These are phyloP conservation scores for Aspergillus sp. DNA, from an alignment of 2,329 filamentous ascomycete species.

Conservation along the genomic window DNA sequence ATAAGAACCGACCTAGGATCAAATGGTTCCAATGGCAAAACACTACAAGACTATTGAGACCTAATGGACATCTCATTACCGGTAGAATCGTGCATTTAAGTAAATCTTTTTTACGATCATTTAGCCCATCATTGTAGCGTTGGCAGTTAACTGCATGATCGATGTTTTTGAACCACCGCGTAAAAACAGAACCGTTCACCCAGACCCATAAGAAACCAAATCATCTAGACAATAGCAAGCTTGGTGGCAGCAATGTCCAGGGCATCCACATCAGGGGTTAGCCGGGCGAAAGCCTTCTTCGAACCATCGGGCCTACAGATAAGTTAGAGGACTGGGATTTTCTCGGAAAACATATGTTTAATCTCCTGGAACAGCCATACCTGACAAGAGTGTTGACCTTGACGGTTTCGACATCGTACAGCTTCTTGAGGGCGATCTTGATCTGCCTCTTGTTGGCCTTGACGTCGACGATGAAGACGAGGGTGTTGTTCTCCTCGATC, in stretches of 20 bases:
- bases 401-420: constrained; percentile 96
- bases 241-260: constrained; percentile 99
- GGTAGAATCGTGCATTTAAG: constrained; percentile 24
- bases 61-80: neutral
- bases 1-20: too few species aligned
- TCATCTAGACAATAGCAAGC: constrained; percentile 87
- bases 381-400: constrained; percentile 99
- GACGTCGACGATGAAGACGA: constrained; percentile 94
- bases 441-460: constrained; percentile 99
- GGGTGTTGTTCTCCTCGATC: constrained; percentile 99
- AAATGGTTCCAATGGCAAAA: neutral
- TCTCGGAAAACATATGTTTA: neutral
- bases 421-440: constrained; percentile 96
- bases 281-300: constrained; percentile 98
- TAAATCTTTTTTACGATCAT: constrained; percentile 36
- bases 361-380: constrained; percentile 50
- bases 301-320: constrained; percentile 76
- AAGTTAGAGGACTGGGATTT: constrained; percentile 4
- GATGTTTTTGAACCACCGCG: constrained; percentile 41
- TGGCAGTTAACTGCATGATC: constrained; percentile 32
- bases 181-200: constrained; percentile 43
- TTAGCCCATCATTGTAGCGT: constrained; percentile 35
- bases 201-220: constrained; percentile 45
- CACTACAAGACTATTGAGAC: neutral
- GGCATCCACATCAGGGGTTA: constrained; percentile 95